Percentiles rank a stretch among this genome's conserved stretches.
phyloP scores from a whole-genome alignment of 805 yeast species.

The Cyberlindnera saturnus region DNA sequence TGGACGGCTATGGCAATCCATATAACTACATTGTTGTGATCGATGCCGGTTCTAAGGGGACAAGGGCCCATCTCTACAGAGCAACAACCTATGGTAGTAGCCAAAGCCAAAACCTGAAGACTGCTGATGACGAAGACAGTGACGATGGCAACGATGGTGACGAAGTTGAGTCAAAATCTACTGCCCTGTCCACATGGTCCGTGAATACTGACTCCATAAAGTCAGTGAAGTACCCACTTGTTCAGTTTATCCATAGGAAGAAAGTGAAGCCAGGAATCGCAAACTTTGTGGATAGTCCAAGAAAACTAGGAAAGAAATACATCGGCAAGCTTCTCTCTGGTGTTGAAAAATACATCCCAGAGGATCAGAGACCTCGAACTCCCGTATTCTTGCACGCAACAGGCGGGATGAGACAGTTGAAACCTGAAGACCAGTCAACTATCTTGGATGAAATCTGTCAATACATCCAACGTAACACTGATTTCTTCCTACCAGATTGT shows the following conservation, averaged over 20 bases:
- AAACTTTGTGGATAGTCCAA: constrained; percentile 40
- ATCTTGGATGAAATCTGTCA: constrained; percentile 44
- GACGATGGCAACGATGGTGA: background rate
- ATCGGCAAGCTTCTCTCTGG: constrained; percentile 41
- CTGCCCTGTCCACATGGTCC: background rate
- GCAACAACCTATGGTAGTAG: constrained; percentile 7
- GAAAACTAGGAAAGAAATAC: constrained; percentile 47
- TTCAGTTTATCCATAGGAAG: constrained; percentile 14
- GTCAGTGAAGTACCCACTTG: constrained; percentile 8
- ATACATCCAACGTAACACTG: constrained; percentile 40
- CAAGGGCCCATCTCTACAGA: constrained; percentile 52
- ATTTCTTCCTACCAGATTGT: constrained; percentile 58
- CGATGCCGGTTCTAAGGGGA: constrained; percentile 64
- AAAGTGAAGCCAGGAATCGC: constrained; percentile 51
- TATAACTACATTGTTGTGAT: constrained; percentile 55
- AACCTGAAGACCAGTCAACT: constrained; percentile 42
- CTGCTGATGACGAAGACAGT: constrained; percentile 1
- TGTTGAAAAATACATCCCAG: constrained; percentile 49
- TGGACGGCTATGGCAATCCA: constrained; percentile 39
- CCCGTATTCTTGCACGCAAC: constrained; percentile 68
- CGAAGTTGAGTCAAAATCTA: background rate
- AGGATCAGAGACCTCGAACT: constrained; percentile 52
- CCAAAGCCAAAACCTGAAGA: background rate
- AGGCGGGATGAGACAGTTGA: constrained; percentile 58
- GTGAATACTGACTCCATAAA: constrained; percentile 1